Base-by-base conservation (phyloP, 345 rosid genomes). In the Ceriops tagal region DNA sequence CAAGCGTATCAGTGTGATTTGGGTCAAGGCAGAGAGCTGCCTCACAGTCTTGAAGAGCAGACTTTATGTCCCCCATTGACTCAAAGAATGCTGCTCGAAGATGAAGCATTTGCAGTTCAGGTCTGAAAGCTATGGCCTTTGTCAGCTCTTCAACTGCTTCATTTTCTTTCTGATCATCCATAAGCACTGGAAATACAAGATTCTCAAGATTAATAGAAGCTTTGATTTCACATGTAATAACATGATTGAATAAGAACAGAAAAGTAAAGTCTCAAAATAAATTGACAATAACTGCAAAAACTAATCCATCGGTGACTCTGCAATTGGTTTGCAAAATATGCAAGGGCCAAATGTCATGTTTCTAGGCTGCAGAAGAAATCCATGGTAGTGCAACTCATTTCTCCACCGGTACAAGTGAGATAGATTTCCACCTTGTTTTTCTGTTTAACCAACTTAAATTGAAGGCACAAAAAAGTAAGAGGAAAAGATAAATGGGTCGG, bases 1-100 rank as follows among this genome's bases (percentile, higher is more conserved):
- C 90, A 59, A 85, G 85, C 0, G 92, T 89, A 78, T 91, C 98
- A 1, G 56, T 68, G 74, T 93, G 95, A 71, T 78, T 76, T 1
- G 96, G 95, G 70, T 93, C 96, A 73, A 93, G 71, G 79, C 96
- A 91, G 63, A 93, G 97, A 79, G 97, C 98, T 58, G 97, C 97
- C 71, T 83, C 86, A 62, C 97, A 93, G 74, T 93, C 97, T 75
- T 72, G 82, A 35, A 88, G 59, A 62, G 97, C 88, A 67, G 87
- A 75, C 15, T 76, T 55, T 19, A 85, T 61, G 61, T 91, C 87
- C 65, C 97, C 96, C 46, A 85, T 78, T 64, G 97, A 85, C 80
- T 93, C 98, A 0, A 84, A 78, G 73, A 93, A 93, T 27, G 98
- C 97, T 49, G 98, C 98, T 70, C 97, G 87, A 67, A 93, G 97